phyloP scores from a whole-genome alignment of 177 flowering plant genomes.

The Vitis hybrid region DNA sequence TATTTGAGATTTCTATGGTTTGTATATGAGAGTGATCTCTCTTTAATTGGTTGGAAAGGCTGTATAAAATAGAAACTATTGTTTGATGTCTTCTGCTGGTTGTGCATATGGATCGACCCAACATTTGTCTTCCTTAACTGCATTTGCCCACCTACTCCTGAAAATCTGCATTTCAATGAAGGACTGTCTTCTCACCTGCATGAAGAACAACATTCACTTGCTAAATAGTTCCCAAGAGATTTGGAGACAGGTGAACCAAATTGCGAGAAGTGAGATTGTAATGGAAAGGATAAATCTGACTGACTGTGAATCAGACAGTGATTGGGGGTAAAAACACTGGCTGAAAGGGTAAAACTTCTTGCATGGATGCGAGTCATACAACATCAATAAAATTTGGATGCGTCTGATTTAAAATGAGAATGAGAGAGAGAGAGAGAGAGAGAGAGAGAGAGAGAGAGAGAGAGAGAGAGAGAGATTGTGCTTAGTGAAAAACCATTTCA shows the following conservation, averaged over 20 bases:
- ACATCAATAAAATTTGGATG: too few relatives aligned
- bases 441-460: not conserved
- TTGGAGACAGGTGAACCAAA: not conserved
- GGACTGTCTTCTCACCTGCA: constrained; percentile 80
- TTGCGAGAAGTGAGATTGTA: not conserved
- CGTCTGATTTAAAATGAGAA: not conserved
- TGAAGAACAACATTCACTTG: not conserved
- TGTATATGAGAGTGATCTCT: too few relatives aligned
- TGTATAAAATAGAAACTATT: too few relatives aligned
- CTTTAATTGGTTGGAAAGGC: too few relatives aligned
- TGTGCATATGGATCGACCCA: constrained; percentile 71
- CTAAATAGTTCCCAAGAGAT: not conserved
- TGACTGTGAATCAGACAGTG: too few relatives aligned
- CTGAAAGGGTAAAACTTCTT: too few relatives aligned
- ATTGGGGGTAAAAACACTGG: too few relatives aligned
- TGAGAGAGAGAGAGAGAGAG: not conserved
- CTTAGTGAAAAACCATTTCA: not conserved
- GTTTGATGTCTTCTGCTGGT: not conserved
- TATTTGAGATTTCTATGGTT: too few relatives aligned
- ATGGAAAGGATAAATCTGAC: too few relatives aligned
- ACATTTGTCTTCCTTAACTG: constrained; percentile 64
- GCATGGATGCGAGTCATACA: too few relatives aligned
- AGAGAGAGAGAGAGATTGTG: not conserved
- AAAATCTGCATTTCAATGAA: constrained; percentile 60
- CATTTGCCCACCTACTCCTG: constrained; percentile 63